phyloP scores from a whole-genome alignment of 2,329 filamentous ascomycete genomes.

The Botryosphaeria dothidea region DNA sequence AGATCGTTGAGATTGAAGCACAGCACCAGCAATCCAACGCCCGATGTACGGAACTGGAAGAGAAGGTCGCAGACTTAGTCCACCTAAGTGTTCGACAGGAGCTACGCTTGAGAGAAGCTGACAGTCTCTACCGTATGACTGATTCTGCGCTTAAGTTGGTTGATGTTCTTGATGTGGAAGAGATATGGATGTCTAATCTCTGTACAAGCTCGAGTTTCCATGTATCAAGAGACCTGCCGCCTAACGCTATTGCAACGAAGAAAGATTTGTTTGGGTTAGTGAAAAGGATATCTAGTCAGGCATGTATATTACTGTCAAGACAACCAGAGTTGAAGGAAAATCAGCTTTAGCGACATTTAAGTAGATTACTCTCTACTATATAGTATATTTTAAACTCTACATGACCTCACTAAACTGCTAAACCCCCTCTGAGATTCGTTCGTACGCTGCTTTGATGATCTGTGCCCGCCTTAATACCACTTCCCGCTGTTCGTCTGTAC shows the following conservation, averaged over 20 bases:
- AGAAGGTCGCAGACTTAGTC: background rate
- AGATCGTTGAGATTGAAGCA: background rate
- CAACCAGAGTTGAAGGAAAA: background rate
- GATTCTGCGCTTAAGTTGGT: background rate
- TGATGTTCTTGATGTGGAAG: background rate
- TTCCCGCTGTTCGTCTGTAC: background rate
- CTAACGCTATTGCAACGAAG: background rate
- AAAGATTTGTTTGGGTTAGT: background rate
- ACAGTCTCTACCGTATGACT: background rate
- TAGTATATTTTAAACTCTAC: background rate
- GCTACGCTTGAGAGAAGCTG: background rate
- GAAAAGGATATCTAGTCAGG: background rate
- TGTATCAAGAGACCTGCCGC: background rate
- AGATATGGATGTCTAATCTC: background rate
- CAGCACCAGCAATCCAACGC: background rate
- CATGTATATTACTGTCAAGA: background rate
- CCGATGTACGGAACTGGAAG: background rate
- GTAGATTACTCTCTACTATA: background rate
- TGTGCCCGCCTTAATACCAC: background rate
- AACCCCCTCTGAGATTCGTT: background rate
- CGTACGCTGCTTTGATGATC: background rate
- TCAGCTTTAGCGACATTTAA: background rate
- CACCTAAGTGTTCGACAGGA: background rate
- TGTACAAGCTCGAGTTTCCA: background rate
- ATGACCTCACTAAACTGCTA: background rate